Evolutionary conservation across 2,329 filamentous ascomycete species (phyloP), one percentile per base, ranked within the genome.

Genomic region (Pseudopithomyces chartarum): DNA sequence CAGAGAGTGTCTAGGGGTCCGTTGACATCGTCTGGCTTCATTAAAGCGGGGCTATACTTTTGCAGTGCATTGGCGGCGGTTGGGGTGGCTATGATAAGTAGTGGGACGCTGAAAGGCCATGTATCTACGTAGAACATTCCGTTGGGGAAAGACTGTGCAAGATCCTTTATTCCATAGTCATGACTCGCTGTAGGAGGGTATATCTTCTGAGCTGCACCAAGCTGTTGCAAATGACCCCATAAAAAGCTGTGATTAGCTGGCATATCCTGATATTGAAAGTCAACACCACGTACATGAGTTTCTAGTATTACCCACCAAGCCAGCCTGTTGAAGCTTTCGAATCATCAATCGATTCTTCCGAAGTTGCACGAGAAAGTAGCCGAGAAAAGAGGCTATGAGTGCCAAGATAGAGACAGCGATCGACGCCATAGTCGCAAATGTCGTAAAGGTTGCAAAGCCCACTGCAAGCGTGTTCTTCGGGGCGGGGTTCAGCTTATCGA

Each of bases 11-110:
- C 11, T n/a, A 60, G 26, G 3, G 45, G 46, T 23, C 19, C 23
- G 12, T 34, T 43, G 5, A 58, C 39, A 22, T 55, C 44, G 8
- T 38, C 38, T n/a, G 55, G 55, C 39, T 60, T 58, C 13, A 40
- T 3, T 7, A 49, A 36, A 6, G 17, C 17, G 19, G 17, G 3
- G 19, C 38, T 46, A 17, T 44, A 44, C 7, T 55, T 49, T 32
- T 55, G 44, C 3, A 49, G 12, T 13, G 40, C 40, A 43, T 51
- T 51, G 10, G 48, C 48, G n/a, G 48, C 48, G 13, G 48, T 51
- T 5, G 48, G 48, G 6, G 48, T 51, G 23, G 19, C 20, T 11
- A 51, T 23, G 20, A 51, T 23, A 3, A 51, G 26, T n/a, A 42
- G 36, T 26, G 48, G 48, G 12, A 33, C 10, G 15, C 50, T 52